Conservation (phyloP, 306 rosid species). For the Alnus rubra region DNA sequence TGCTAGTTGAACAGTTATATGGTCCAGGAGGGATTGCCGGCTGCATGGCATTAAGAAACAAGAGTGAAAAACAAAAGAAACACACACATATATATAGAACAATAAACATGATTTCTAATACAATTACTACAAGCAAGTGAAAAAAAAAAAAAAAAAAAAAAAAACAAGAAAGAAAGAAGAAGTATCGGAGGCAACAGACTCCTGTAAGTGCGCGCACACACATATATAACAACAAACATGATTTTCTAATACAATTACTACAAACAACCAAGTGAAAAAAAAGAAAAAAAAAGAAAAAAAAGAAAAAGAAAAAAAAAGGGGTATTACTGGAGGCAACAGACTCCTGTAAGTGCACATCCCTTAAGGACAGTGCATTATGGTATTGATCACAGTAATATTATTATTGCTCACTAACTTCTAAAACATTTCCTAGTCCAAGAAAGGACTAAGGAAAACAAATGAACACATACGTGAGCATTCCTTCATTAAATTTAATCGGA, state of each 20-base stretch:
- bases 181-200: conserved; percentile 15
- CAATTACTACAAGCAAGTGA: conserved; percentile 22
- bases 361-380: not conserved
- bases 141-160: conserved; percentile 4
- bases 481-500: conserved; percentile 67
- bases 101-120: conserved; percentile 8
- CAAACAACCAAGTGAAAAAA: conserved; percentile 23
- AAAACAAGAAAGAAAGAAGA: no score
- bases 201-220: conserved; percentile 6
- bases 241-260: conserved; percentile 11
- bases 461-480: conserved; percentile 83
- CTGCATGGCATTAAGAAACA: conserved; percentile 50
- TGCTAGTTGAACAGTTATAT: conserved; percentile 93
- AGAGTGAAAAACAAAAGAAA: conserved; percentile 19
- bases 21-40: conserved; percentile 87
- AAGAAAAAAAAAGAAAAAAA: not conserved
- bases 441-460: not conserved
- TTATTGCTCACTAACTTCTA: conserved; percentile 4
- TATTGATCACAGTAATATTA: conserved; percentile 23
- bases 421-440: not conserved
- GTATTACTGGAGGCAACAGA: conserved; percentile 16
- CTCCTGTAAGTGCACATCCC: conserved; percentile 14
- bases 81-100: no score
- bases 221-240: not conserved
- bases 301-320: not conserved